Conservation (phyloP, 2,329 filamentous ascomycete genomes). For the Davidsoniella virescens region DNA sequence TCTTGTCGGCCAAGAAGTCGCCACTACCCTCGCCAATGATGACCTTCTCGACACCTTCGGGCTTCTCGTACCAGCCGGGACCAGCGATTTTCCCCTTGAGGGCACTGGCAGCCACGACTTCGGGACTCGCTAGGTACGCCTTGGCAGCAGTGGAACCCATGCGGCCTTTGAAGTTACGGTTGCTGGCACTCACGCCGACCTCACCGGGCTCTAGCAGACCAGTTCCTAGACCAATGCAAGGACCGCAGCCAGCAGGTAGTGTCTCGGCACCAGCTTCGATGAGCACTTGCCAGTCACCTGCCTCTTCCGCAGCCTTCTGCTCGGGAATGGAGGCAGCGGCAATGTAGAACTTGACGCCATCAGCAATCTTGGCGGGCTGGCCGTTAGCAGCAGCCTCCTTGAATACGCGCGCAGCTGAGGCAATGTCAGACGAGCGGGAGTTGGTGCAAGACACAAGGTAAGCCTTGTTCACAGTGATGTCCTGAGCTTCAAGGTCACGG, state of each 20-base stretch:
- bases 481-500: slow-evolving; percentile 50
- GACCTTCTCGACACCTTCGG: slow-evolving; percentile 50
- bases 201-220: slow-evolving; percentile 75
- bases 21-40: slow-evolving; percentile 58
- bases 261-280: slow-evolving; percentile 61
- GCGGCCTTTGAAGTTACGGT: slow-evolving; percentile 81
- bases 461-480: slow-evolving; percentile 67
- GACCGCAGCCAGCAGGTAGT: slow-evolving; percentile 60
- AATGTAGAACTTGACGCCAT: slow-evolving; percentile 73
- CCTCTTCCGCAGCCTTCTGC: slow-evolving; percentile 59
- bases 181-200: slow-evolving; percentile 67
- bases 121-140: slow-evolving; percentile 76
- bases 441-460: slow-evolving; percentile 84
- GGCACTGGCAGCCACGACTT: slow-evolving; percentile 83
- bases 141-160: slow-evolving; percentile 71
- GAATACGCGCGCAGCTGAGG: slow-evolving; percentile 72
- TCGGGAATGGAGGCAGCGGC: slow-evolving; percentile 70
- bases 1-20: slow-evolving; percentile 44
- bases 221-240: slow-evolving; percentile 68
- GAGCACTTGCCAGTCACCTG: slow-evolving; percentile 72
- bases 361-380: slow-evolving; percentile 50
- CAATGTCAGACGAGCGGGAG: slow-evolving; percentile 62
- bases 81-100: slow-evolving; percentile 55
- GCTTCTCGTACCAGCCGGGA: slow-evolving; percentile 62
- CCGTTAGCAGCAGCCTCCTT: slow-evolving; percentile 54